phyloP scores from a whole-genome alignment of 371 early-diverging fungal species.

The Rhizomucor pusillus region DNA sequence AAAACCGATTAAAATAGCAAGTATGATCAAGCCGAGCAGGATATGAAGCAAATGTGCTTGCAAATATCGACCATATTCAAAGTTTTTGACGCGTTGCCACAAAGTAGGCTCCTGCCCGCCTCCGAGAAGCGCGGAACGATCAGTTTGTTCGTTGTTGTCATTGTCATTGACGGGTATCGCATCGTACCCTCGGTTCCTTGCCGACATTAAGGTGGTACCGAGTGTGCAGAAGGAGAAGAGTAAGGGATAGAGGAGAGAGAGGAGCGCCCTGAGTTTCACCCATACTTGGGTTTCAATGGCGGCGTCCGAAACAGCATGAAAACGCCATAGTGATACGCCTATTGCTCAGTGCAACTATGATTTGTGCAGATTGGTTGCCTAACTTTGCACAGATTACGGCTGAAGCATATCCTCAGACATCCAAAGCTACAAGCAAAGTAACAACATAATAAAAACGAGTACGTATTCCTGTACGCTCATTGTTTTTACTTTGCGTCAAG shows the following conservation, averaged over 20 bases:
- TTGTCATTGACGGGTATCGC: conserved; percentile 19
- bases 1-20: conserved; percentile 6
- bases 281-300: too few relatives aligned
- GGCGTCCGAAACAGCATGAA: too few relatives aligned
- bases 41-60: conserved; percentile 7
- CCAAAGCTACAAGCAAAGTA: too few relatives aligned
- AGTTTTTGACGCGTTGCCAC: conserved; percentile 15
- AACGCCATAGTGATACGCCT: too few relatives aligned
- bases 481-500: too few relatives aligned
- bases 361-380: too few relatives aligned
- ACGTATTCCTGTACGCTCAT: too few relatives aligned
- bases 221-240: neutral
- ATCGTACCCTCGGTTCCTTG: conserved; percentile 16
- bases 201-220: conserved; percentile 5
- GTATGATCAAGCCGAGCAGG: conserved; percentile 7
- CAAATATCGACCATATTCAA: conserved; percentile 12
- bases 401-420: too few relatives aligned
- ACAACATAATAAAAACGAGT: too few relatives aligned
- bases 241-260: conserved; percentile 1
- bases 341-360: too few relatives aligned
- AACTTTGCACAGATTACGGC: too few relatives aligned
- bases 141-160: conserved; percentile 1
- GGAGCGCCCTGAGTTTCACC: too few relatives aligned
- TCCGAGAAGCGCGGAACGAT: neutral
- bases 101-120: neutral